Percentiles rank a stretch among this genome's conserved stretches.
Conservation (phyloP, 2,329 filamentous ascomycete species). For the Colletotrichum shisoi region DNA sequence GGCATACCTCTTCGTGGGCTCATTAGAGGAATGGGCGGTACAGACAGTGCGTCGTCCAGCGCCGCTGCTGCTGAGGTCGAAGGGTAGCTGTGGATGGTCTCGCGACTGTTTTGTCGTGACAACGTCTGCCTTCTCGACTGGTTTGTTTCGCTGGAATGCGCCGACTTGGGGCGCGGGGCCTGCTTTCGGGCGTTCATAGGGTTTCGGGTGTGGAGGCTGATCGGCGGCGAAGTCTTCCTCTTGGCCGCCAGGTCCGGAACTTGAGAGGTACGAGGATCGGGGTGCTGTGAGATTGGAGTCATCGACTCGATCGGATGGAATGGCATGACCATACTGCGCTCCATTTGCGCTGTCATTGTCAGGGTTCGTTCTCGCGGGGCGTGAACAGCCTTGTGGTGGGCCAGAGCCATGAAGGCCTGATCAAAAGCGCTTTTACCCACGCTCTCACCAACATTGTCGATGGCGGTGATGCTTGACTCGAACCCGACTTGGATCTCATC, state of each 20-base stretch:
- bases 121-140: slow-evolving; percentile 33
- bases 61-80: slow-evolving; percentile 38
- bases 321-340: slow-evolving; percentile 42
- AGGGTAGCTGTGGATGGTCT: slow-evolving; percentile 40
- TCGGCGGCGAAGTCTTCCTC: slow-evolving; percentile 51
- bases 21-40: slow-evolving; percentile 42
- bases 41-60: slow-evolving; percentile 35
- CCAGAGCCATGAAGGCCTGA: slow-evolving; percentile 41
- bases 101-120: slow-evolving; percentile 40
- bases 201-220: slow-evolving; percentile 55
- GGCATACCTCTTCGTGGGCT: slow-evolving; percentile 39
- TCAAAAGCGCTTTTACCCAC: slow-evolving; percentile 45
- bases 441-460: slow-evolving; percentile 41
- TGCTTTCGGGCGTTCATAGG: slow-evolving; percentile 46
- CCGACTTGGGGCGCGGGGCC: slow-evolving; percentile 50
- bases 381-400: not conserved
- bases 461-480: slow-evolving; percentile 41
- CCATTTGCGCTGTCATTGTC: slow-evolving; percentile 46
- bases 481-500: slow-evolving; percentile 39
- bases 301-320: slow-evolving; percentile 17
- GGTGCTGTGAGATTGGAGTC: not conserved
- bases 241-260: slow-evolving; percentile 44
- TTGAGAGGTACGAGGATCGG: not conserved
- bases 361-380: slow-evolving; percentile 42
- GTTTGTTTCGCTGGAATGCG: slow-evolving; percentile 43